Evolutionary conservation across 1,139 yeast genomes (phyloP).

Genomic region (Suhomyces bokatorum): DNA sequence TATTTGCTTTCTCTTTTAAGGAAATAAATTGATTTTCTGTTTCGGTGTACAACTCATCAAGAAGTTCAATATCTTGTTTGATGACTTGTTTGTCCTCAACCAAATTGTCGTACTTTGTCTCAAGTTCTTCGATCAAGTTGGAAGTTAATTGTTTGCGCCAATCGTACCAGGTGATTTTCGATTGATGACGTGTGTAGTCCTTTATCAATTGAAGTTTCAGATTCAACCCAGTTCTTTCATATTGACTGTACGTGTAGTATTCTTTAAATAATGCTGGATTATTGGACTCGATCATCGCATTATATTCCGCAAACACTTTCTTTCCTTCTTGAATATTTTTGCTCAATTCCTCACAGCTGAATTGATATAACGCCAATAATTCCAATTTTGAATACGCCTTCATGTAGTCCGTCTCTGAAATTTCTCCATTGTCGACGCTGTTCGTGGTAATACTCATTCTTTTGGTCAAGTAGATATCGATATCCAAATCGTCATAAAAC

Average conservation of each 20-base stretch:
- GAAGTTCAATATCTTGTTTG: conserved; percentile 21
- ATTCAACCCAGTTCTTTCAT: conserved; percentile 41
- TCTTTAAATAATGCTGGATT: conserved; percentile 53
- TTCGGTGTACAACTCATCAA: conserved; percentile 19
- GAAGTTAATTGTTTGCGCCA: conserved; percentile 53
- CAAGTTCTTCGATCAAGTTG: conserved; percentile 39
- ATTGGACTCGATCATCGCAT: conserved; percentile 42
- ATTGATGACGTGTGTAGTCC: conserved; percentile 51
- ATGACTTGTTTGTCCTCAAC: conserved; percentile 28
- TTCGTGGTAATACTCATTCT: conserved; percentile 25
- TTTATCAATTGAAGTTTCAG: conserved; percentile 47
- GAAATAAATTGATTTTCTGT: conserved; percentile 16
- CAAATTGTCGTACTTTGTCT: conserved; percentile 28
- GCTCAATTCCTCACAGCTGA: conserved; percentile 54
- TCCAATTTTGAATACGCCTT: conserved; percentile 44
- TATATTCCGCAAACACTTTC: conserved; percentile 43
- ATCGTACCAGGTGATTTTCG: conserved; percentile 56
- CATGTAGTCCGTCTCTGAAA: conserved; percentile 27
- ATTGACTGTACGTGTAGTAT: conserved; percentile 40
- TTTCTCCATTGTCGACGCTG: conserved; percentile 16
- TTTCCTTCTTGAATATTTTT: conserved; percentile 52
- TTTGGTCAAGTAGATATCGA: conserved; percentile 31
- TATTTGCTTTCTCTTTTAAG: conserved; percentile 26
- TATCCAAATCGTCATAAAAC: conserved; percentile 53
- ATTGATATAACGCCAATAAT: conserved; percentile 38